Evolutionary conservation across 768 basidiomycete genomes (phyloP).

Genomic region (Rhizopogon vesiculosus): DNA sequence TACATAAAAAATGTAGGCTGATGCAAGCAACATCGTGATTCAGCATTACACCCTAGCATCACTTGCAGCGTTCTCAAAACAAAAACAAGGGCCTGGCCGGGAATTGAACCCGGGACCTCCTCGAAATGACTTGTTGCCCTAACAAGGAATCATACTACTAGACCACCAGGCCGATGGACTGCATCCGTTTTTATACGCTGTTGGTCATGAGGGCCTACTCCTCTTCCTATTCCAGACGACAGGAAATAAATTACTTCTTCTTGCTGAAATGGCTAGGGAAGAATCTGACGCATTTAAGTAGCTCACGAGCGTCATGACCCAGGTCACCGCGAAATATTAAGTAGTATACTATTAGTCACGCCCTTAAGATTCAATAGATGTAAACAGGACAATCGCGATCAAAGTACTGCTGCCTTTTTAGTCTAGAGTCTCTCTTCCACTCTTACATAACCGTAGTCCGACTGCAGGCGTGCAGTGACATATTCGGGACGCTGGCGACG

Average conservation of each 20-base stretch:
- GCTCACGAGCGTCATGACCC: no score
- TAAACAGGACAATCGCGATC: constrained; percentile 21
- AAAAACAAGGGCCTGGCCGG: constrained; percentile 58
- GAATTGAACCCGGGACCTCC: constrained; percentile 90
- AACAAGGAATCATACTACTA: constrained; percentile 68
- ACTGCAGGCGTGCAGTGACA: constrained; percentile 1
- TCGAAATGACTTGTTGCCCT: constrained; percentile 37
- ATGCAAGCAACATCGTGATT: no score
- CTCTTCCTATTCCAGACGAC: background rate
- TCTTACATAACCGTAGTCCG: background rate
- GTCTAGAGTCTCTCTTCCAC: background rate
- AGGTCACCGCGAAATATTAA: no score
- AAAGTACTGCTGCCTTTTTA: background rate
- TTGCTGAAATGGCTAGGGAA: no score
- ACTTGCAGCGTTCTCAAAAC: background rate
- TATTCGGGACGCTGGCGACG: constrained; percentile 7
- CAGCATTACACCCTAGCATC: no score
- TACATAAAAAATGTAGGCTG: no score
- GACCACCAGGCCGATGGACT: constrained; percentile 45
- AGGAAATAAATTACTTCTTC: no score
- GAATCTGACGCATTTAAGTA: no score
- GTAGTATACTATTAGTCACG: no score
- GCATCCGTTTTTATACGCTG: background rate
- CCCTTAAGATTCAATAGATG: constrained; percentile 22
- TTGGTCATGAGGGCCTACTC: background rate